Percentiles rank a stretch among this genome's conserved stretches.
These are phyloP conservation scores for Mallotus nudiflorus DNA, from an alignment of 345 rosid genomes.

Conservation along the genomic window DNA sequence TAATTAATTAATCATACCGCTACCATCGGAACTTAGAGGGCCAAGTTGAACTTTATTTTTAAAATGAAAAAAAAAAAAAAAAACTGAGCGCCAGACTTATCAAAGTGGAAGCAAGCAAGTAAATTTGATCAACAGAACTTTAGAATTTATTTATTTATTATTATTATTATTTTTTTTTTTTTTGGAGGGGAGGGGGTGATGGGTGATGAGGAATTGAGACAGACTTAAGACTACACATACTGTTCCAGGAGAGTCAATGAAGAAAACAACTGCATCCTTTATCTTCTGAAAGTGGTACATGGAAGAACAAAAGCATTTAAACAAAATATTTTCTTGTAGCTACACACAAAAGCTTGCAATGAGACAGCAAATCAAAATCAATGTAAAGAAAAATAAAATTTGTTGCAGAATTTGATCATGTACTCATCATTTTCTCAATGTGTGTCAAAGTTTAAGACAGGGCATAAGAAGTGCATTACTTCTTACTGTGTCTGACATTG, in stretches of 20 bases:
- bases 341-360: background rate
- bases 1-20: too few species aligned
- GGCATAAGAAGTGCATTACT: background rate
- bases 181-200: background rate
- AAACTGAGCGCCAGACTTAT: too few species aligned
- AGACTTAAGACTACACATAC: background rate
- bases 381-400: background rate
- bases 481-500: background rate
- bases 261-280: background rate
- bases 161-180: too few species aligned
- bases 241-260: background rate
- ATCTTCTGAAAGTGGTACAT: background rate
- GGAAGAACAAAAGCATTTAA: background rate
- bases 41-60: too few species aligned
- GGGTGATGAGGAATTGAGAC: too few species aligned
- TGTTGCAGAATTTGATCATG: background rate
- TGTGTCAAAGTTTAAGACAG: background rate
- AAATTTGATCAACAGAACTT: too few species aligned
- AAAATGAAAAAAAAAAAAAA: too few species aligned
- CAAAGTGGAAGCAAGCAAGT: too few species aligned
- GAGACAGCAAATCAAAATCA: background rate
- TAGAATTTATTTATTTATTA: too few species aligned
- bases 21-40: too few species aligned
- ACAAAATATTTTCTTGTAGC: background rate
- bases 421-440: background rate